Evolutionary conservation across 352 stramenopile species (phyloP).

Genomic region (Phytopythium ostracodes): DNA sequence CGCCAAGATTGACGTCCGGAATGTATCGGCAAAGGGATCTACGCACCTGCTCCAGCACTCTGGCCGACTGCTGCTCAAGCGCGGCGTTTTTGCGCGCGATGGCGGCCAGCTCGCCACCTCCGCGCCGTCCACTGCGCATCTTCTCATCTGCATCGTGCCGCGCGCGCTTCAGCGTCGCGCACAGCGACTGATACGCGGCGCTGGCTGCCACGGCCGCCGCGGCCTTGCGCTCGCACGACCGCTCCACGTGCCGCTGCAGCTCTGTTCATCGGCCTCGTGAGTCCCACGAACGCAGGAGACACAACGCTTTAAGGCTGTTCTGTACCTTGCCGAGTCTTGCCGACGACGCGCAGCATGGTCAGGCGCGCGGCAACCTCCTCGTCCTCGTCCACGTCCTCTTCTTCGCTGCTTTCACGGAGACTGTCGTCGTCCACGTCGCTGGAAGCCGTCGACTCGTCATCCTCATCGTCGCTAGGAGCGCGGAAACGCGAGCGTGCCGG

Average conservation of each 20-base stretch:
- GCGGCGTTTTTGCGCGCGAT: conserved; percentile 31
- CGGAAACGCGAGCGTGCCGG: conserved; percentile 23
- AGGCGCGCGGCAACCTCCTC: conserved; percentile 15
- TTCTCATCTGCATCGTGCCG: conserved; percentile 47
- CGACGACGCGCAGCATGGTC: conserved; percentile 18
- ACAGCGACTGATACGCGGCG: conserved; percentile 53
- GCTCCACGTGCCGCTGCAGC: conserved; percentile 57
- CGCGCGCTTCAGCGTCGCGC: conserved; percentile 49
- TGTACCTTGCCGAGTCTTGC: conserved; percentile 34
- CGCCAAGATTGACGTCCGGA: too few species aligned
- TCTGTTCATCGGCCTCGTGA: conserved; percentile 17
- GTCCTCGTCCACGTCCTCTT: conserved; percentile 18
- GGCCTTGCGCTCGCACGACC: conserved; percentile 56
- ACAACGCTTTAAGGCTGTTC: background rate
- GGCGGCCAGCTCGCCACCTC: conserved; percentile 15
- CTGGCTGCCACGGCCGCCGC: conserved; percentile 48
- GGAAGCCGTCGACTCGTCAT: conserved; percentile 36
- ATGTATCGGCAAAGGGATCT: background rate
- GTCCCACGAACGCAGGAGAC: background rate
- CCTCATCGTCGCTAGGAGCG: conserved; percentile 40
- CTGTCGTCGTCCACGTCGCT: conserved; percentile 33
- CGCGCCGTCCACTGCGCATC: conserved; percentile 22
- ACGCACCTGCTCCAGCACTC: conserved; percentile 36
- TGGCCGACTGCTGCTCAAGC: conserved; percentile 26
- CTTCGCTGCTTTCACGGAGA: conserved; percentile 5